phyloP scores from a whole-genome alignment of 1,284 basidiomycete species.

The Peniophora sp. region DNA sequence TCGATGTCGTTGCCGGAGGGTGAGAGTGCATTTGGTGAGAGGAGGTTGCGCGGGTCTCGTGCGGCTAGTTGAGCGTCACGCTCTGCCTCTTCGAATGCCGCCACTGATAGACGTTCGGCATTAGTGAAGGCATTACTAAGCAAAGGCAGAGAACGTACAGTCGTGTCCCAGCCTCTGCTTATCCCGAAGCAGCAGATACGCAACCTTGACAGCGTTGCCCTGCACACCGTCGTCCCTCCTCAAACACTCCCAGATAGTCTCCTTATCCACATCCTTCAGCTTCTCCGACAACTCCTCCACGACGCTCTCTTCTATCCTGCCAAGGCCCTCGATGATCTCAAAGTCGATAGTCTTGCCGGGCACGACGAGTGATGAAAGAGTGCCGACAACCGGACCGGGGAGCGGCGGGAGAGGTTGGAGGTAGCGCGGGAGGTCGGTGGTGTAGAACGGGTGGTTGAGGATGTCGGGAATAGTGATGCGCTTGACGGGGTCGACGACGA shows the following conservation, averaged over 20 bases:
- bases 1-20: slow-evolving; percentile 52
- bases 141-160: slow-evolving; percentile 53
- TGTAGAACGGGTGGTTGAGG: slow-evolving; percentile 84
- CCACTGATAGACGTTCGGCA: slow-evolving; percentile 46
- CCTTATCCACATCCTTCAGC: slow-evolving; percentile 72
- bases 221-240: slow-evolving; percentile 72
- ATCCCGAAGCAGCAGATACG: slow-evolving; percentile 90
- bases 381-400: slow-evolving; percentile 70
- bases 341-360: slow-evolving; percentile 61
- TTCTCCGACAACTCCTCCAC: slow-evolving; percentile 75
- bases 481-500: slow-evolving; percentile 87
- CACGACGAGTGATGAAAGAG: slow-evolving; percentile 60
- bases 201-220: slow-evolving; percentile 94
- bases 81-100: slow-evolving; percentile 70
- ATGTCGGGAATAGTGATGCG: slow-evolving; percentile 90
- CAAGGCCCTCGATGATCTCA: slow-evolving; percentile 76
- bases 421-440: slow-evolving; percentile 77
- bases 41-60: slow-evolving; percentile 68
- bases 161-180: slow-evolving; percentile 83
- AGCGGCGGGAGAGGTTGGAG: slow-evolving; percentile 78
- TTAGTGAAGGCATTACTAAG: no score
- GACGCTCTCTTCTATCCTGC: slow-evolving; percentile 84
- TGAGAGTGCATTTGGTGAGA: slow-evolving; percentile 43
- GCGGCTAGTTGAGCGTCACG: slow-evolving; percentile 72
- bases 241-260: slow-evolving; percentile 83